A percentile compares a stretch with the other conserved stretches of the same genome.
Conservation (phyloP, 2,329 filamentous ascomycete genomes). For the Pyricularia sp. region DNA sequence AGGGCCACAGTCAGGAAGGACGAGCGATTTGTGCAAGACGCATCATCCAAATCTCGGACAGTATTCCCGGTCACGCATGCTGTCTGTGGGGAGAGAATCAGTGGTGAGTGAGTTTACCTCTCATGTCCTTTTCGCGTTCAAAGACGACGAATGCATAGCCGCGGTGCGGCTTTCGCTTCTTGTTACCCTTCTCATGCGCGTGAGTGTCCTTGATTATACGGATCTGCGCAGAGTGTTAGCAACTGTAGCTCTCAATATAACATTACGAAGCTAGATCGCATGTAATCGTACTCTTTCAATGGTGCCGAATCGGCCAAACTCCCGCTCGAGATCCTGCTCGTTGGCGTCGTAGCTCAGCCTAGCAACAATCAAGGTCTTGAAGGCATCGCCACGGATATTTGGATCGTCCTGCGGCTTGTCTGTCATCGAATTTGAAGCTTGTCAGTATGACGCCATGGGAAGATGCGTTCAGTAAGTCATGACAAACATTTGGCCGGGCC, state of each 20-base stretch:
- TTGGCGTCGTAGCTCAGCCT: slow-evolving; percentile 84
- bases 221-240: slow-evolving; percentile 45
- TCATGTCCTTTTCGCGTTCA: slow-evolving; percentile 97
- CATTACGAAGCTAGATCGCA: background rate
- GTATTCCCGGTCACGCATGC: slow-evolving; percentile 2
- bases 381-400: slow-evolving; percentile 86
- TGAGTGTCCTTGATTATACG: slow-evolving; percentile 76
- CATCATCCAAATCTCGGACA: background rate
- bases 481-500: slow-evolving; percentile 53
- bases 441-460: background rate
- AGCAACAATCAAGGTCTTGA: slow-evolving; percentile 89
- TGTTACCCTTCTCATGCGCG: slow-evolving; percentile 57
- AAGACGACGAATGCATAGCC: slow-evolving; percentile 97
- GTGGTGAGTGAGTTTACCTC: slow-evolving; percentile 63
- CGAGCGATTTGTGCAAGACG: background rate
- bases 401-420: slow-evolving; percentile 78
- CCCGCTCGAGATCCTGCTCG: slow-evolving; percentile 81
- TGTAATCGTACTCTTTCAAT: slow-evolving; percentile 68
- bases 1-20: slow-evolving; percentile 29
- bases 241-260: background rate
- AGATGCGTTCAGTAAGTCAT: background rate
- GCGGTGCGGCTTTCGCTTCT: slow-evolving; percentile 72
- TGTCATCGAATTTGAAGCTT: slow-evolving; percentile 22
- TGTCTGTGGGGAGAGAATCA: slow-evolving; percentile 22
- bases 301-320: slow-evolving; percentile 87